A percentile compares a stretch with the other conserved stretches of the same genome.
Evolutionary conservation across 148 eudicot genomes (phyloP).

Genomic region (Silene latifolia): DNA sequence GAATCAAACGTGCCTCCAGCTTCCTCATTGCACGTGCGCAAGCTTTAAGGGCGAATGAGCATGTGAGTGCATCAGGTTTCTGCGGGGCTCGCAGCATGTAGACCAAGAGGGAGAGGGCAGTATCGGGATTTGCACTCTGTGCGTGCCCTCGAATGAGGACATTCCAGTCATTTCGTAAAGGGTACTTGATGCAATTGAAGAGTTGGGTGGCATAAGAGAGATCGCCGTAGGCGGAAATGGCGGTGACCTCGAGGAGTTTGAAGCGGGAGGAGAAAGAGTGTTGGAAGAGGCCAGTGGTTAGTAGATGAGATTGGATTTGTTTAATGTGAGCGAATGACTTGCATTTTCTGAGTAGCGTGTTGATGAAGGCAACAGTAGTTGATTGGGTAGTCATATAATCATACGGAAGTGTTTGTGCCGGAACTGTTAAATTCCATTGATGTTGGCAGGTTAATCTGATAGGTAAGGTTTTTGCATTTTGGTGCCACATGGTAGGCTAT

Average conservation of each 20-base stretch:
- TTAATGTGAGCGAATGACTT: constrained; percentile 47
- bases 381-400: constrained; percentile 26
- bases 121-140: constrained; percentile 37
- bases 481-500: too few relatives aligned
- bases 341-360: constrained; percentile 45
- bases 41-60: constrained; percentile 77
- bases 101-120: constrained; percentile 39
- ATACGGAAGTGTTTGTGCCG: constrained; percentile 22
- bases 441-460: too few relatives aligned
- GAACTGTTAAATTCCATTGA: neutral
- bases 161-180: constrained; percentile 65
- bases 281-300: constrained; percentile 47
- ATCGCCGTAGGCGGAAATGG: constrained; percentile 40
- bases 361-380: constrained; percentile 26
- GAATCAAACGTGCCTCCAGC: constrained; percentile 46
- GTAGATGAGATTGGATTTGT: constrained; percentile 64
- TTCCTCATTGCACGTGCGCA: constrained; percentile 61
- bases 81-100: constrained; percentile 39
- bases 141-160: constrained; percentile 71
- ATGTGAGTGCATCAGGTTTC: constrained; percentile 71
- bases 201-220: constrained; percentile 50
- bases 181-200: constrained; percentile 41
- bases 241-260: constrained; percentile 54
- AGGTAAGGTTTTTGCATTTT: too few relatives aligned
- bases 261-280: constrained; percentile 24